Evolutionary conservation across 2,329 filamentous ascomycete species (phyloP), one percentile per base, ranked within the genome.

Genomic region (Botrytis paeoniae): DNA sequence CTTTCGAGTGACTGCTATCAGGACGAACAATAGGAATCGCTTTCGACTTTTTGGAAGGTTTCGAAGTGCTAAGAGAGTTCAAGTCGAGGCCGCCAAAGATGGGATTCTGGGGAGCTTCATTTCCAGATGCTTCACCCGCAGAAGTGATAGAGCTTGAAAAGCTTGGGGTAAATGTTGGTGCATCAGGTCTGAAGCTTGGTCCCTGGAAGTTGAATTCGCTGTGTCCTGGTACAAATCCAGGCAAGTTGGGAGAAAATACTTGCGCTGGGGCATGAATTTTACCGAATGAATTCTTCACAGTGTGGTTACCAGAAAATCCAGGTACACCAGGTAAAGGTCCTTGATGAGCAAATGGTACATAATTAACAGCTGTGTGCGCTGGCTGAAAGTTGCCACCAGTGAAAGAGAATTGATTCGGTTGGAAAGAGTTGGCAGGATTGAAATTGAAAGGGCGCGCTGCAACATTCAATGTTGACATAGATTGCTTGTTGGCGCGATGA

Each of bases 381-480:
- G 88, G 85, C 76, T 89, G 85, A 80, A 87, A 86, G 65, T 65
- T 76, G 1, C 76, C 83, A 59, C 80, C 81, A 35, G 83, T 82
- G 75, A 89, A 89, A 57, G 83, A 83, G 78, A 89, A 88, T 70
- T 85, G 82, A 25, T 83, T 81, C 48, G 86, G 85, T 54, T 85
- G 83, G 78, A 89, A 89, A 39, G 82, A 83, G 78, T 81, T 81
- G 60, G 75, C 74, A 59, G 74, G 81, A 72, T 91, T 87, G 82
- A 95, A 95, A 78, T 91, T 93, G 85, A 98, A 98, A 79, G 96
- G 93, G 64, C 94, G 92, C 0, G 95, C 95, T 75, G 92, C 89
- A 43, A 97, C 94, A 78, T 98, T 98, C 77, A 98, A 87, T 77
- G 91, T 95, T 0, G 94, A 93, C 61, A 91, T 82, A 0, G 89